Percentiles rank a stretch among this genome's conserved stretches.
These are phyloP conservation scores for Chaetomium fimeti DNA, from an alignment of 495 filamentous ascomycete genomes.

Conservation along the genomic window DNA sequence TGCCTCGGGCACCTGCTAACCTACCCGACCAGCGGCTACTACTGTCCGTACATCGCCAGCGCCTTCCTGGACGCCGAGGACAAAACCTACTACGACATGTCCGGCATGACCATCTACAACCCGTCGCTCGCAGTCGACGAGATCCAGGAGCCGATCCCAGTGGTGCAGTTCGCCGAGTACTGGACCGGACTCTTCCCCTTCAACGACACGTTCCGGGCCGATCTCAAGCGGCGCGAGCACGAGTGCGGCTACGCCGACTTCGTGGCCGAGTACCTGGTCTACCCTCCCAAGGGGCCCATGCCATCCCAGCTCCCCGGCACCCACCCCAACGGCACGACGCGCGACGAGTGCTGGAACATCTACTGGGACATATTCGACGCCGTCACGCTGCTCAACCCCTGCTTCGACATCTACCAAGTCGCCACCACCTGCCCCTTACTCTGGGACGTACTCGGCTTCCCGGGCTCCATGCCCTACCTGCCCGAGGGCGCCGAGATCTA, in stretches of 20 bases:
- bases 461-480: slow-evolving; percentile 52
- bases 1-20: neutral
- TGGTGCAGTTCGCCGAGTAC: slow-evolving; percentile 62
- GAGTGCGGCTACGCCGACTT: slow-evolving; percentile 66
- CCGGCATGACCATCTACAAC: slow-evolving; percentile 69
- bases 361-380: slow-evolving; percentile 58
- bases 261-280: slow-evolving; percentile 60
- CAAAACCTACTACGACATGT: slow-evolving; percentile 62
- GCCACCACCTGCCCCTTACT: slow-evolving; percentile 70
- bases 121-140: slow-evolving; percentile 57
- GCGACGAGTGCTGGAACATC: slow-evolving; percentile 38
- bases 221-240: slow-evolving; percentile 55
- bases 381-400: slow-evolving; percentile 64
- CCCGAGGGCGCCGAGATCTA: slow-evolving; percentile 61
- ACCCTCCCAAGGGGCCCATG: slow-evolving; percentile 62
- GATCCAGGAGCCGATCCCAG: slow-evolving; percentile 54
- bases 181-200: slow-evolving; percentile 60
- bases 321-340: slow-evolving; percentile 23
- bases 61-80: slow-evolving; percentile 71
- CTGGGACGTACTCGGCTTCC: slow-evolving; percentile 65
- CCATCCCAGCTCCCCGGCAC: slow-evolving; percentile 42
- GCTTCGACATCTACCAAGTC: slow-evolving; percentile 78
- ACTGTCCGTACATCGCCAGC: slow-evolving; percentile 76
- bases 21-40: slow-evolving; percentile 51
- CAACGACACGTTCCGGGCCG: slow-evolving; percentile 62